Conservation (phyloP, 192 early-diverging fungal genomes). For the Podila verticillata region DNA sequence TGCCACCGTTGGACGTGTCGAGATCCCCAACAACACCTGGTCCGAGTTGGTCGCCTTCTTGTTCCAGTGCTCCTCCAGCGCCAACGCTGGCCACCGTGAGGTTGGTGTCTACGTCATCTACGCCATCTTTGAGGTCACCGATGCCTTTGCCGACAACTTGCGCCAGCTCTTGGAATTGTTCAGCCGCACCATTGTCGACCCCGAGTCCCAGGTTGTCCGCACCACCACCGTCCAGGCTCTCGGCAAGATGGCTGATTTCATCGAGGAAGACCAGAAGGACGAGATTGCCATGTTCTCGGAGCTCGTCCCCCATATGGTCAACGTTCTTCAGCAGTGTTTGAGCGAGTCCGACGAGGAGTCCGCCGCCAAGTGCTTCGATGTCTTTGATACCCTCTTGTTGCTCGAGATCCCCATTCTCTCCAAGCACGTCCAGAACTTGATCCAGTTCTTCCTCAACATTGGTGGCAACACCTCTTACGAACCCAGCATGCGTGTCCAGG, state of each 20-base stretch:
- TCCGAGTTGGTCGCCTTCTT: conserved; percentile 80
- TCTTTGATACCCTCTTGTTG: conserved; percentile 85
- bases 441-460: conserved; percentile 83
- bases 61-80: conserved; percentile 81
- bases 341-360: conserved; percentile 78
- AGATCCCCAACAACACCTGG: conserved; percentile 84
- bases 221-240: conserved; percentile 83
- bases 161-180: conserved; percentile 81
- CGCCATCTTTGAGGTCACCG: conserved; percentile 87
- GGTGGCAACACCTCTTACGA: conserved; percentile 75
- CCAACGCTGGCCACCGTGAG: conserved; percentile 79
- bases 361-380: conserved; percentile 84
- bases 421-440: conserved; percentile 80
- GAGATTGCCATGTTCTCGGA: conserved; percentile 79
- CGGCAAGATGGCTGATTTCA: conserved; percentile 84
- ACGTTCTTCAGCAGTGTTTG: conserved; percentile 84
- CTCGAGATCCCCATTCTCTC: conserved; percentile 85
- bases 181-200: conserved; percentile 77
- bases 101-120: conserved; percentile 89
- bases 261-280: conserved; percentile 74
- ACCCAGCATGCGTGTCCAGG: conserved; percentile 79
- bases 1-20: conserved; percentile 85
- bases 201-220: conserved; percentile 83
- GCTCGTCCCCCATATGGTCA: conserved; percentile 88
- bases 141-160: conserved; percentile 69